These are phyloP conservation scores for Tylopilus sp. DNA, from an alignment of 1,284 basidiomycete species.

Conservation along the genomic window DNA sequence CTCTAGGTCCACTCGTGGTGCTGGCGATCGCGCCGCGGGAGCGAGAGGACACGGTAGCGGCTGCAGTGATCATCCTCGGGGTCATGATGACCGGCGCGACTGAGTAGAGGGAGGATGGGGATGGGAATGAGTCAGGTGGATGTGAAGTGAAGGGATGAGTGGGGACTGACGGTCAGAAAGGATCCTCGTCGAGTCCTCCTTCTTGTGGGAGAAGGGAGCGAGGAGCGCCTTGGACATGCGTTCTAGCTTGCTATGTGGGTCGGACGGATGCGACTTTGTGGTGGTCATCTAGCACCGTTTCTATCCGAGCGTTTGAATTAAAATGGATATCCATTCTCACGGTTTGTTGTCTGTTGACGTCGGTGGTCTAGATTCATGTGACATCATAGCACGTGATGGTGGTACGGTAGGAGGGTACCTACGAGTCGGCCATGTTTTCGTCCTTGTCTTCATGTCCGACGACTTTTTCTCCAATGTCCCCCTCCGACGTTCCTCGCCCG, in stretches of 20 bases:
- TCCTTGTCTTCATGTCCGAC: constrained; percentile 22
- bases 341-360: constrained; percentile 25
- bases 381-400: constrained; percentile 33
- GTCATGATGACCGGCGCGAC: constrained; percentile 92
- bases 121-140: background rate
- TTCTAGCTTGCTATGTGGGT: constrained; percentile 47
- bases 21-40: constrained; percentile 42
- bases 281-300: constrained; percentile 18
- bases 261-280: too few relatives aligned
- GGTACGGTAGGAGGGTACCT: background rate
- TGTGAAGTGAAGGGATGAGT: background rate
- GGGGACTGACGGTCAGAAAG: constrained; percentile 62
- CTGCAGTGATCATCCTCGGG: constrained; percentile 69
- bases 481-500: constrained; percentile 3
- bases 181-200: constrained; percentile 63
- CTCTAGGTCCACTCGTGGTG: constrained; percentile 36
- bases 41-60: constrained; percentile 57
- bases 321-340: constrained; percentile 13
- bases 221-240: constrained; percentile 63
- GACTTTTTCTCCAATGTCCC: constrained; percentile 32
- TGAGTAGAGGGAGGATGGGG: constrained; percentile 31
- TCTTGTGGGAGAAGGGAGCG: constrained; percentile 63
- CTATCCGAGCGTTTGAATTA: background rate
- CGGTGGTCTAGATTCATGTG: constrained; percentile 26
- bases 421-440: background rate